A percentile compares a stretch with the other conserved stretches of the same genome.
These are phyloP conservation scores for Heliophila coronopifolia DNA, from an alignment of 441 rosid species.

Conservation along the genomic window DNA sequence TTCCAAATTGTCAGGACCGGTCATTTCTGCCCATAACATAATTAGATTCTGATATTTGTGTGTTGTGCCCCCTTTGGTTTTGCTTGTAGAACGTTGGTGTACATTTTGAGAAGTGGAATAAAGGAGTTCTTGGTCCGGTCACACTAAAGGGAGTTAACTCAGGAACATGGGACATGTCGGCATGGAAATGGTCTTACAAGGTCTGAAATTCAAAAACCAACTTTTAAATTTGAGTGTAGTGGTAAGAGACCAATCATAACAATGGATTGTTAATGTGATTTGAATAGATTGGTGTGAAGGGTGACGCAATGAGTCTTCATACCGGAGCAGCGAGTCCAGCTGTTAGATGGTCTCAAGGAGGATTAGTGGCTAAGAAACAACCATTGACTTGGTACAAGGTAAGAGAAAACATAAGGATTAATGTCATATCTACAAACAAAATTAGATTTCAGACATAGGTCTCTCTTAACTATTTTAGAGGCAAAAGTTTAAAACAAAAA, in stretches of 20 bases:
- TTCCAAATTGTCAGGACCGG: too few relatives aligned
- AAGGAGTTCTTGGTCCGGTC: slow-evolving; percentile 93
- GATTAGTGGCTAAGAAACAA: slow-evolving; percentile 64
- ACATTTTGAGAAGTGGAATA: slow-evolving; percentile 93
- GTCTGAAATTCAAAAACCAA: too few relatives aligned
- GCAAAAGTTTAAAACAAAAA: too few relatives aligned
- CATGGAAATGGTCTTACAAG: slow-evolving; percentile 96
- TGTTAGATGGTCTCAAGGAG: slow-evolving; percentile 84
- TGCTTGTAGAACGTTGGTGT: slow-evolving; percentile 99
- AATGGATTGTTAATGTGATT: too few relatives aligned
- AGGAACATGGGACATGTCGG: slow-evolving; percentile 87
- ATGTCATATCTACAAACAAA: neutral
- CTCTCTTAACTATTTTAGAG: too few relatives aligned
- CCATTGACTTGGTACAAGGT: slow-evolving; percentile 95
- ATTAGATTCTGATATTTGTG: too few relatives aligned
- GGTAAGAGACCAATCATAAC: too few relatives aligned
- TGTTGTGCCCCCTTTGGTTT: too few relatives aligned
- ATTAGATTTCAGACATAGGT: neutral
- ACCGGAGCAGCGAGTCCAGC: slow-evolving; percentile 62
- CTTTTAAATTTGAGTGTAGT: too few relatives aligned
- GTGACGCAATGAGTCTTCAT: slow-evolving; percentile 84
- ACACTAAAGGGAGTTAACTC: slow-evolving; percentile 61
- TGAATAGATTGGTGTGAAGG: slow-evolving; percentile 87
- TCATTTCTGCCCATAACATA: too few relatives aligned
- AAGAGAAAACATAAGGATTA: slow-evolving; percentile 6